These are phyloP conservation scores for Bipolaris gigantea DNA, from an alignment of 2,329 filamentous ascomycete genomes.

Conservation along the genomic window DNA sequence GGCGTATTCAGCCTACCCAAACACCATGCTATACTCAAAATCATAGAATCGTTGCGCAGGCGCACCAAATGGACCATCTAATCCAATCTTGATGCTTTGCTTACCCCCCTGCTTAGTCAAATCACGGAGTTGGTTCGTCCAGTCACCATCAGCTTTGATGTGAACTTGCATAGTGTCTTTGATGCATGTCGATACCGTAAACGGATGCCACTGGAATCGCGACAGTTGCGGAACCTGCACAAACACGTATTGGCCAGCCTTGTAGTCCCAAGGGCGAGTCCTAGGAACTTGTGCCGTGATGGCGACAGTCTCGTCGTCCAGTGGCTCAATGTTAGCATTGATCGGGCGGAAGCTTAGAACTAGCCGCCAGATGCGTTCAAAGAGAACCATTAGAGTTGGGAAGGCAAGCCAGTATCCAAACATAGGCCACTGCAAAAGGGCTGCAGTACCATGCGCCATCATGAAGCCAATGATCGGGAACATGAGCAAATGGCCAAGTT, in stretches of 20 bases:
- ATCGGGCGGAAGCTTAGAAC: constrained; percentile 54
- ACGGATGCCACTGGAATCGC: constrained; percentile 62
- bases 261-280: constrained; percentile 56
- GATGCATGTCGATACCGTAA: constrained; percentile 60
- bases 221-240: constrained; percentile 58
- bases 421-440: constrained; percentile 58
- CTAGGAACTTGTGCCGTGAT: constrained; percentile 55
- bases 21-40: constrained; percentile 59
- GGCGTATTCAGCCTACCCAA: constrained; percentile 40
- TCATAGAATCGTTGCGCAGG: constrained; percentile 63
- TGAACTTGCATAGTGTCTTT: constrained; percentile 58
- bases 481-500: constrained; percentile 61
- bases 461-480: constrained; percentile 60
- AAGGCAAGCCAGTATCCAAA: constrained; percentile 61
- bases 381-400: constrained; percentile 55
- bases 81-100: constrained; percentile 53
- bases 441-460: constrained; percentile 57
- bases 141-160: constrained; percentile 62
- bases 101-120: constrained; percentile 45
- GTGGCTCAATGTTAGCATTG: constrained; percentile 52
- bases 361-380: constrained; percentile 54
- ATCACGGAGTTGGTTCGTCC: constrained; percentile 54
- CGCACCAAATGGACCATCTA: constrained; percentile 62
- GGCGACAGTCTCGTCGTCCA: constrained; percentile 58
- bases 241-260: constrained; percentile 61